These are phyloP conservation scores for Galerina marginata DNA, from an alignment of 768 basidiomycete species.

Conservation along the genomic window DNA sequence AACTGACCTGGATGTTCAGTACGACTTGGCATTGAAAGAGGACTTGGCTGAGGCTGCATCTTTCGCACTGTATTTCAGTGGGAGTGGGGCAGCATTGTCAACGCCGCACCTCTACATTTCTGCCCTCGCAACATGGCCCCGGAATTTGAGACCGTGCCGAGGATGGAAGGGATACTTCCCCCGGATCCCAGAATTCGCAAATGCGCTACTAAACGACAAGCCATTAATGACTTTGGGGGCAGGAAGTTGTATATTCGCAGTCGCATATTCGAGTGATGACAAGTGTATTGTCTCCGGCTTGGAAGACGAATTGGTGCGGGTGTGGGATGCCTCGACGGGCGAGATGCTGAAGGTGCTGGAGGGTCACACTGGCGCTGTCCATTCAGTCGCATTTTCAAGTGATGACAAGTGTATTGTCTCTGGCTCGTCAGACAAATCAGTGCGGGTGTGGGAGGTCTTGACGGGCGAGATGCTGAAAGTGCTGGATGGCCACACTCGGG, in stretches of 20 bases:
- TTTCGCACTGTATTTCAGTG: slow-evolving; percentile 26
- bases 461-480: slow-evolving; percentile 2
- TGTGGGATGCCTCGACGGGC: too few relatives aligned
- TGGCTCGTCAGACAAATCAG: slow-evolving; percentile 7
- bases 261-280: slow-evolving; percentile 14
- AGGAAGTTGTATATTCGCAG: background rate
- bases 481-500: background rate
- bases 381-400: slow-evolving; percentile 4
- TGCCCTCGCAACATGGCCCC: slow-evolving; percentile 26
- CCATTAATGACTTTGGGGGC: slow-evolving; percentile 12
- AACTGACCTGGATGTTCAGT: too few relatives aligned
- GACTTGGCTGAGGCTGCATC: slow-evolving; percentile 11
- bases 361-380: background rate
- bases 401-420: slow-evolving; percentile 5
- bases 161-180: too few relatives aligned
- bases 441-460: slow-evolving; percentile 15
- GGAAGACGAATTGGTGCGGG: too few relatives aligned
- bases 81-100: slow-evolving; percentile 17
- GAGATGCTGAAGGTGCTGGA: too few relatives aligned
- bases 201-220: background rate
- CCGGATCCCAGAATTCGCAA: slow-evolving; percentile 3
- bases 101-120: slow-evolving; percentile 31
- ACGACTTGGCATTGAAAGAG: too few relatives aligned
- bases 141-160: background rate
- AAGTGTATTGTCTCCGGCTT: too few relatives aligned